These are phyloP conservation scores for Beta lomatogona DNA, from an alignment of 179 eudicot genomes.

Conservation along the genomic window DNA sequence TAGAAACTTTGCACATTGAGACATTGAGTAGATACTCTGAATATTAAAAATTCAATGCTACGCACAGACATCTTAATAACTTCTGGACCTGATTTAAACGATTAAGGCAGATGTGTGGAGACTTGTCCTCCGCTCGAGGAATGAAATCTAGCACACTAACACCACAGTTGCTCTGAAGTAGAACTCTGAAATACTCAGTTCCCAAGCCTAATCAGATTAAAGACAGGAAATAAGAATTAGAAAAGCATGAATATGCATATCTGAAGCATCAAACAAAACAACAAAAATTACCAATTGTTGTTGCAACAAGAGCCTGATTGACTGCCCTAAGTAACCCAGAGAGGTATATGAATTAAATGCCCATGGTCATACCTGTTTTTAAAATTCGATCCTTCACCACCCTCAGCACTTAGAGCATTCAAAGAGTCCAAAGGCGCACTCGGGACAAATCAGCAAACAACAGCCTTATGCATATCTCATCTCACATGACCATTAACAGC, in stretches of 20 bases:
- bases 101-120: constrained; percentile 76
- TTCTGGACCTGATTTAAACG: constrained; percentile 86
- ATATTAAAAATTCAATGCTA: background rate
- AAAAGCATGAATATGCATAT: constrained; percentile 3
- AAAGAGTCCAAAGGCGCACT: no score
- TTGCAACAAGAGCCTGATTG: constrained; percentile 95
- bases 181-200: constrained; percentile 84
- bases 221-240: constrained; percentile 12
- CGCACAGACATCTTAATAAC: background rate
- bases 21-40: background rate
- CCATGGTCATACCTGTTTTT: no score
- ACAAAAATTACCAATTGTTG: constrained; percentile 76
- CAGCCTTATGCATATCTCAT: no score
- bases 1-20: background rate
- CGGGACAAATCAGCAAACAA: no score
- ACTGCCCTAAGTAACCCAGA: constrained; percentile 45
- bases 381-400: no score
- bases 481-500: no score
- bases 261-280: constrained; percentile 4
- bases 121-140: constrained; percentile 59
- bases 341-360: no score
- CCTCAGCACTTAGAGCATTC: no score
- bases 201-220: constrained; percentile 63
- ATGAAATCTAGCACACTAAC: constrained; percentile 92
- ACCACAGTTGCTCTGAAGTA: constrained; percentile 96